Evolutionary conservation across 1,139 yeast species (phyloP).

Genomic region (Hemisphaericaspora lyxosophila): DNA sequence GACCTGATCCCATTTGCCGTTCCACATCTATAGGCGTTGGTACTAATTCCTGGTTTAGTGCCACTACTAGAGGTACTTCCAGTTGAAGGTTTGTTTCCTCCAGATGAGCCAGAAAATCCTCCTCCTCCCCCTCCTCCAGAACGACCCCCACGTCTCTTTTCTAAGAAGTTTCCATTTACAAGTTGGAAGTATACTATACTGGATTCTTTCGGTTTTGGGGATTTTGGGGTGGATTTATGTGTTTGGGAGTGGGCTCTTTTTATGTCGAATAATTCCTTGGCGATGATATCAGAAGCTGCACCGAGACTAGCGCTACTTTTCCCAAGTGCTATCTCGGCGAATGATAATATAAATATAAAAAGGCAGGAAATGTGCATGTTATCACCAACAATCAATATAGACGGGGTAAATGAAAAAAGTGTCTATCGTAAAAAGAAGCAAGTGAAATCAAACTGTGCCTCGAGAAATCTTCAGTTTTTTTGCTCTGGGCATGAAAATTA

Average conservation of each 20-base stretch:
- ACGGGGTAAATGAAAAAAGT: no score
- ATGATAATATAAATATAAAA: not conserved
- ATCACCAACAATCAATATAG: no score
- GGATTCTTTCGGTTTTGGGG: not conserved
- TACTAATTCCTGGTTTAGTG: not conserved
- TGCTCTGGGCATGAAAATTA: no score
- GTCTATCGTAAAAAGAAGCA: no score
- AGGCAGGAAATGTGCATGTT: not conserved
- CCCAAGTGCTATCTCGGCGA: not conserved
- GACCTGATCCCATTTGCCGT: not conserved
- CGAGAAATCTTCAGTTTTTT: not conserved
- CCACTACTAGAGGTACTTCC: not conserved
- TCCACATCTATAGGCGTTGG: constrained; percentile 4
- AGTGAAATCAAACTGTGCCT: not conserved
- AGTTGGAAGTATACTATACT: constrained; percentile 1
- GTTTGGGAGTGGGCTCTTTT: not conserved
- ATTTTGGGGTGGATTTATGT: not conserved
- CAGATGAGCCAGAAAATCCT: not conserved
- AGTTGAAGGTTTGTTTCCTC: not conserved
- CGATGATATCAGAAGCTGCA: not conserved
- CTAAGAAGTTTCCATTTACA: constrained; percentile 2
- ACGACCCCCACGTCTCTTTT: constrained; percentile 3
- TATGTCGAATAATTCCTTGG: no score
- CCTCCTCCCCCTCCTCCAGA: not conserved
- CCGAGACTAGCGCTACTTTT: not conserved